Percentiles rank a stretch among this genome's conserved stretches.
Evolutionary conservation across 106 monocot genomes (phyloP).

Genomic region (Dioscorea dumetorum): DNA sequence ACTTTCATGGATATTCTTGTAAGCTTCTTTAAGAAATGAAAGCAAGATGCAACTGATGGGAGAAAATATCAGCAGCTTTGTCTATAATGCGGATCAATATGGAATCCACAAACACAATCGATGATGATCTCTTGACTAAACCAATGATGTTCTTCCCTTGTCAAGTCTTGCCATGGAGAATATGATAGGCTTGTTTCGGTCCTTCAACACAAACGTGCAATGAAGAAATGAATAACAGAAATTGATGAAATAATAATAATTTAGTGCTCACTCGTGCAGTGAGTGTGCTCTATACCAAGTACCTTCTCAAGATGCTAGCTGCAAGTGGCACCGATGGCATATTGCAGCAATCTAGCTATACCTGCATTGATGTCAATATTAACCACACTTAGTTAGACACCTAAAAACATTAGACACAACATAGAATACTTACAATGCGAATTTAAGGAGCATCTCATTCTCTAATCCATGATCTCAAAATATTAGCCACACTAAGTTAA

Average conservation of each 20-base stretch:
- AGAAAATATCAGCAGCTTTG: no score
- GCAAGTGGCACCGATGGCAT: conserved; percentile 62
- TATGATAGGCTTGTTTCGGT: conserved; percentile 64
- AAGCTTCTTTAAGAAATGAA: no score
- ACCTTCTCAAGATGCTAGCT: conserved; percentile 70
- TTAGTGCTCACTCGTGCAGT: no score
- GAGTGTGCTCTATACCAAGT: conserved; percentile 51
- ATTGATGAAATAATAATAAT: not conserved
- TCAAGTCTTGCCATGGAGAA: conserved; percentile 85
- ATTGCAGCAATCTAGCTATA: conserved; percentile 51
- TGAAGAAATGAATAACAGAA: not conserved
- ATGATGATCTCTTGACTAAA: conserved; percentile 67
- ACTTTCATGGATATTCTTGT: no score
- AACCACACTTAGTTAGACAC: not conserved
- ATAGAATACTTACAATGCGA: conserved; percentile 60
- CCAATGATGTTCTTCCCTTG: conserved; percentile 73
- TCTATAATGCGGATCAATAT: conserved; percentile 59
- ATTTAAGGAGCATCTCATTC: conserved; percentile 76
- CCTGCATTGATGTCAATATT: conserved; percentile 13
- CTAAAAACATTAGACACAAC: not conserved
- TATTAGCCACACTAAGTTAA: conserved; percentile 81
- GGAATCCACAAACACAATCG: conserved; percentile 59
- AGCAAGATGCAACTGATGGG: no score
- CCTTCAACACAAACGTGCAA: conserved; percentile 42
- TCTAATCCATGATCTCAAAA: conserved; percentile 72